These are phyloP conservation scores for Suhomyces canberraensis DNA, from an alignment of 805 yeast genomes.

Conservation along the genomic window DNA sequence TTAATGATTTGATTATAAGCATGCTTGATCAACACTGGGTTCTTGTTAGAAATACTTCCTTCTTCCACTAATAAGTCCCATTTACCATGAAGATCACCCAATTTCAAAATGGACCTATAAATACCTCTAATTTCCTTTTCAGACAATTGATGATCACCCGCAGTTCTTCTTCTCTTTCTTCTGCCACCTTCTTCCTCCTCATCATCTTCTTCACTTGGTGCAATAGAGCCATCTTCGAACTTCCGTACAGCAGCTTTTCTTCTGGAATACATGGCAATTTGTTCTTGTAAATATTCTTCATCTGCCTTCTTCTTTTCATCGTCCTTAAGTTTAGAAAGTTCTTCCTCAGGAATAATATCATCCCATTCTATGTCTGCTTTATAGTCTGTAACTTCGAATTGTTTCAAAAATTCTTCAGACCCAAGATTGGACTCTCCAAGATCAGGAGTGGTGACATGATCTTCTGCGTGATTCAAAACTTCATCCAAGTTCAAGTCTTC, in stretches of 20 bases:
- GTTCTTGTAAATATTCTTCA: constrained; percentile 83
- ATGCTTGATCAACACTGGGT: constrained; percentile 71
- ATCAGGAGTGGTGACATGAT: constrained; percentile 93
- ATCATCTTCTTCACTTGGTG: constrained; percentile 28
- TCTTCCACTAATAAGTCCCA: constrained; percentile 89
- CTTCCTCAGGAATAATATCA: constrained; percentile 96
- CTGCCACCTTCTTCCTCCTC: constrained; percentile 31
- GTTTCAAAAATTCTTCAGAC: constrained; percentile 95
- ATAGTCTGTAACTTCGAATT: constrained; percentile 97
- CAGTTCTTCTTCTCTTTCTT: constrained; percentile 28
- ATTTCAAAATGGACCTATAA: constrained; percentile 75
- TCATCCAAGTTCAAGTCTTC: constrained; percentile 95
- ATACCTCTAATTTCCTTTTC: constrained; percentile 86
- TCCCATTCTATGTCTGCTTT: constrained; percentile 99
- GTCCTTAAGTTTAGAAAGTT: constrained; percentile 80
- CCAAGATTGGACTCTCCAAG: constrained; percentile 97
- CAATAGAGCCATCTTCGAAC: constrained; percentile 34
- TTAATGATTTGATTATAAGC: constrained; percentile 71
- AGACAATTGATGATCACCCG: constrained; percentile 50
- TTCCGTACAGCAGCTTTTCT: constrained; percentile 71
- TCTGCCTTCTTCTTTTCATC: constrained; percentile 86
- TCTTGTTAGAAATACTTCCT: constrained; percentile 82
- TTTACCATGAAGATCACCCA: constrained; percentile 72
- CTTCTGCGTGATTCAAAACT: constrained; percentile 94
- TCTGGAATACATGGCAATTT: constrained; percentile 81